Percentiles rank a stretch among this genome's conserved stretches.
Evolutionary conservation across 371 early-diverging fungal species (phyloP).

Genomic region (Lichtheimia corymbifera): DNA sequence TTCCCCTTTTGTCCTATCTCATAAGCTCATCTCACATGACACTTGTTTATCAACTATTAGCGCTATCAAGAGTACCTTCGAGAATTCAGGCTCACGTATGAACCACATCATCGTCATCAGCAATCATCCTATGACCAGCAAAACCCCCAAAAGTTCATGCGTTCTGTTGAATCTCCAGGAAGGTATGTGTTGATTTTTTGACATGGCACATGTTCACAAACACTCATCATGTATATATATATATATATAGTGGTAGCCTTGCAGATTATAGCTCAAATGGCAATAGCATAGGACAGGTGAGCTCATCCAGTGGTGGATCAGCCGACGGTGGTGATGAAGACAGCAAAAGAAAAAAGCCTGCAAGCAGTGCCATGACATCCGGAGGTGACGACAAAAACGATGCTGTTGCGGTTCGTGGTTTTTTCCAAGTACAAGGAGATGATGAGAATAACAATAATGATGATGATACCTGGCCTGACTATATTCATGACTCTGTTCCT

Average conservation of each 20-base stretch:
- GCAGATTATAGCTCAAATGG: constrained; percentile 45
- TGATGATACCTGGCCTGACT: constrained; percentile 8
- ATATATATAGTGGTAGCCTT: constrained; percentile 21
- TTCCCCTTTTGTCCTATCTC: neutral
- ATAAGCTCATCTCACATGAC: neutral
- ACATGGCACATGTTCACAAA: neutral
- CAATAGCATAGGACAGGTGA: constrained; percentile 32
- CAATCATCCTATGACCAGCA: constrained; percentile 22
- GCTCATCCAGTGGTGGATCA: constrained; percentile 28
- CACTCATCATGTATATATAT: neutral
- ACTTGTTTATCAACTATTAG: neutral
- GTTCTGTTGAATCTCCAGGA: constrained; percentile 2
- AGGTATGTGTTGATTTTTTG: neutral
- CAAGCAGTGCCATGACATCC: neutral
- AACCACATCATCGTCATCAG: constrained; percentile 12
- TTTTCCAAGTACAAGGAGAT: constrained; percentile 9
- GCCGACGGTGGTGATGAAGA: constrained; percentile 19
- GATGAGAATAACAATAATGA: neutral
- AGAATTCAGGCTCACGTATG: constrained; percentile 48
- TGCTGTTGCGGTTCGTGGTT: constrained; percentile 11
- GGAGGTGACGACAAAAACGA: constrained; percentile 1
- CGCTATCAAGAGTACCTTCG: constrained; percentile 45
- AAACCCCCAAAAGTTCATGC: constrained; percentile 25
- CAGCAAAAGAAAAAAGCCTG: constrained; percentile 1
- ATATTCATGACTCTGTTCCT: constrained; percentile 12